Base-by-base conservation (phyloP, 352 stramenopile species). In the Phytophthora brassicae region DNA sequence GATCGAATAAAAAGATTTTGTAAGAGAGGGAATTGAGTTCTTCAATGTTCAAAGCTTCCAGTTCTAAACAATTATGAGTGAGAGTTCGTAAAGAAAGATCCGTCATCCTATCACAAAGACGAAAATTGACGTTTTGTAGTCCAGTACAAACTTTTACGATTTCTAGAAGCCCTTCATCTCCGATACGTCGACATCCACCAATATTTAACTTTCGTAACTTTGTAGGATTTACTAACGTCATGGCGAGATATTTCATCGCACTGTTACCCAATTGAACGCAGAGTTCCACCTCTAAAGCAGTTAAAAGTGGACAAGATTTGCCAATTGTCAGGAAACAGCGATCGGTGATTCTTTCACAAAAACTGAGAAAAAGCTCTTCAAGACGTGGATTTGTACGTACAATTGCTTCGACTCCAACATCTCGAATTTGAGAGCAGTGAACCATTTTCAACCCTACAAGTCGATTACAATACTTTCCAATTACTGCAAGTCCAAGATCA, bases 1-100 rank as follows among this genome's bases (percentile, higher is more conserved):
- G 74, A 50, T 97, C 88, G 57, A 96, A 97, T 16, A 86, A 44
- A 49, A 98, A 97, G 8, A 87, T 61, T 56, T 70, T 84, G 61
- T 93, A 81, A 3, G 81, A 90, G 13, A 89, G 47, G 0, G 71
- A 50, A 20, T 68, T 71, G 22, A 97, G 57, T 13, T 97, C 92
- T 49, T 96, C 83, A n/a, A 97, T 53, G 28, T 91, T 84, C 12
- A 97, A 59, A 4, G 58, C 42, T 36, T 94, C 72, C 0, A 98
- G 62, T 14, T 96, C 74, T 28, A 95, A 70, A 17, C 84, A 96
- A 58, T 95, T 90, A 58, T 97, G 88, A 1, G 83, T 96, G 17
- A 97, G 63, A 0, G 68, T 54, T 14, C 78, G 71, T 14, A 94
- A 54, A 9, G 86, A 91, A 0, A 67, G 13, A 47, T 97, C 84